Percentiles rank a stretch among this genome's conserved stretches.
These are phyloP conservation scores for Arabis hirsuta DNA, from an alignment of 345 rosid species.

Conservation along the genomic window DNA sequence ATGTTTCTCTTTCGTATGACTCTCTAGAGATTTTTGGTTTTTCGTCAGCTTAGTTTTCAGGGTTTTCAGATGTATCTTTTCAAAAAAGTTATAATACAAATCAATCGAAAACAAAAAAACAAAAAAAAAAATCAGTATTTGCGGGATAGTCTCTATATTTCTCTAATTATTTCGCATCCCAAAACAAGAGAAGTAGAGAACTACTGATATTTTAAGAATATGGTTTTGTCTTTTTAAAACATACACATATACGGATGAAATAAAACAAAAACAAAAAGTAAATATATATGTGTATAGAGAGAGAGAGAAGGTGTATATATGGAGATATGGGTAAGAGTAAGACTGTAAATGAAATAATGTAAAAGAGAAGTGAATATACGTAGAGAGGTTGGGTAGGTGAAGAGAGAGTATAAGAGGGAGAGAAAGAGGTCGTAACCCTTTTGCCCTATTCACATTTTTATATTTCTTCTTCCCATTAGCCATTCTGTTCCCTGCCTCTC, in stretches of 20 bases:
- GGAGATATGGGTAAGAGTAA: background rate
- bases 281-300: constrained; percentile 35
- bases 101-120: too few species aligned
- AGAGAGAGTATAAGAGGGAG: constrained; percentile 49
- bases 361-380: constrained; percentile 50
- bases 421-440: constrained; percentile 45
- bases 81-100: too few species aligned
- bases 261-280: background rate
- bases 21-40: too few species aligned
- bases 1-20: too few species aligned
- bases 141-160: constrained; percentile 1
- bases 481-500: constrained; percentile 38
- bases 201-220: background rate
- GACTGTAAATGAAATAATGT: constrained; percentile 7
- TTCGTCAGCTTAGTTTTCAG: too few species aligned
- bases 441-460: constrained; percentile 42
- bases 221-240: constrained; percentile 14
- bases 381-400: constrained; percentile 54
- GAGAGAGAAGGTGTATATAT: constrained; percentile 14
- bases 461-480: constrained; percentile 22
- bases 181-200: constrained; percentile 11
- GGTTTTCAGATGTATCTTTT: too few species aligned
- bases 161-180: background rate
- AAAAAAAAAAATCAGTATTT: background rate
- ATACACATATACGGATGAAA: background rate